Conservation (phyloP, 805 yeast species). For the Candida maris region DNA sequence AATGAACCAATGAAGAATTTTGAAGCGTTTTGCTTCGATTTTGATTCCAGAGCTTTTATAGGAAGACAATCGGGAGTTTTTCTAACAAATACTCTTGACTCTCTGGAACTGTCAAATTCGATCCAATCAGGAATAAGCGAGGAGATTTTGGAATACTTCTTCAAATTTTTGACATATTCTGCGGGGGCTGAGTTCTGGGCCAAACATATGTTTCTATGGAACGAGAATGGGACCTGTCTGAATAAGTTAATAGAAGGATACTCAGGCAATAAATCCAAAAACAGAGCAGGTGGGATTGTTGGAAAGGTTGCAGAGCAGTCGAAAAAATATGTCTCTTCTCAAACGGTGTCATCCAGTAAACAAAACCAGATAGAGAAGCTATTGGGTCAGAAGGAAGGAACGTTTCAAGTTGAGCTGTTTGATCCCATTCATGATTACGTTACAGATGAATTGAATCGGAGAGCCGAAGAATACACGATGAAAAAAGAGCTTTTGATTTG, state of each 20-base stretch:
- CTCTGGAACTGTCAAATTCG: slow-evolving; percentile 46
- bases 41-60: slow-evolving; percentile 30
- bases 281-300: slow-evolving; percentile 42
- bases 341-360: slow-evolving; percentile 18
- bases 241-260: slow-evolving; percentile 39
- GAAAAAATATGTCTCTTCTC: slow-evolving; percentile 30
- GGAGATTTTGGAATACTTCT: slow-evolving; percentile 44
- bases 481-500: slow-evolving; percentile 39
- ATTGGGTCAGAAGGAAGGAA: slow-evolving; percentile 46
- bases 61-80: slow-evolving; percentile 52
- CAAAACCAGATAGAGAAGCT: slow-evolving; percentile 39
- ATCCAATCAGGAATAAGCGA: slow-evolving; percentile 45
- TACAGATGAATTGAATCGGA: slow-evolving; percentile 36
- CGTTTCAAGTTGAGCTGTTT: slow-evolving; percentile 39
- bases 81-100: slow-evolving; percentile 47
- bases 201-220: slow-evolving; percentile 45
- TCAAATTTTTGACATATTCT: slow-evolving; percentile 38
- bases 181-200: slow-evolving; percentile 31
- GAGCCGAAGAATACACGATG: slow-evolving; percentile 38
- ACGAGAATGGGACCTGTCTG: slow-evolving; percentile 40
- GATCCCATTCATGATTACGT: slow-evolving; percentile 57
- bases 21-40: slow-evolving; percentile 45
- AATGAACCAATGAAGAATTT: slow-evolving; percentile 36
- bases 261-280: slow-evolving; percentile 36
- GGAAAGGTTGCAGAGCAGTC: slow-evolving; percentile 40